Conservation (phyloP, 768 basidiomycete species). For the Tricholoma saponaceum region DNA sequence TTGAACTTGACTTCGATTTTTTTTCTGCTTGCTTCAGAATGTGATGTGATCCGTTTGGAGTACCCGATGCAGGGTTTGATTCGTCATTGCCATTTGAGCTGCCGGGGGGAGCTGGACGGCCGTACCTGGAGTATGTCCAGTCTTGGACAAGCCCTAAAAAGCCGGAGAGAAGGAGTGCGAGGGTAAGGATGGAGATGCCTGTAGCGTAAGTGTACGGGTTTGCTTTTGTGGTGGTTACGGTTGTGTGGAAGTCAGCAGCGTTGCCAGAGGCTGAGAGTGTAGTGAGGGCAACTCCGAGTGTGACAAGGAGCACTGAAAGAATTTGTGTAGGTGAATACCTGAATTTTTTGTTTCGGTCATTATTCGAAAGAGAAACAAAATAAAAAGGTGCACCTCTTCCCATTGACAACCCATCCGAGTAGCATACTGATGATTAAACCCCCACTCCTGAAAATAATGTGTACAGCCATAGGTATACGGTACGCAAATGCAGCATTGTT, state of each 20-base stretch:
- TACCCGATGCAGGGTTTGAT: neutral
- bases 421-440: slow-evolving; percentile 83
- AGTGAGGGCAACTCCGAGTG: slow-evolving; percentile 71
- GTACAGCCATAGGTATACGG: slow-evolving; percentile 84
- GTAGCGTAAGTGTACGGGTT: slow-evolving; percentile 48
- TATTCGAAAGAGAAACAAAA: neutral
- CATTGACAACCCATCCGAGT: slow-evolving; percentile 64
- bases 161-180: slow-evolving; percentile 78
- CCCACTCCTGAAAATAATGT: slow-evolving; percentile 91
- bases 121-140: slow-evolving; percentile 56
- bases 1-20: neutral
- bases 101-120: slow-evolving; percentile 19
- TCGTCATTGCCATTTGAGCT: slow-evolving; percentile 2
- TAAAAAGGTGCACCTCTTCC: slow-evolving; percentile 49
- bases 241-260: slow-evolving; percentile 7
- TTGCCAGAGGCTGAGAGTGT: slow-evolving; percentile 70
- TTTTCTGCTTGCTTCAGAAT: neutral
- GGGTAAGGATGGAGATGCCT: slow-evolving; percentile 69
- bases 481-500: slow-evolving; percentile 93
- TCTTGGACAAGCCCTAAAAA: slow-evolving; percentile 86
- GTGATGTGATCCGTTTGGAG: neutral
- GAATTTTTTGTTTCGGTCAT: slow-evolving; percentile 14
- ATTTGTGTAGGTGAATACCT: slow-evolving; percentile 68
- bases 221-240: slow-evolving; percentile 8
- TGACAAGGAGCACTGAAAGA: slow-evolving; percentile 75